Percentiles rank a stretch among this genome's conserved stretches.
These are phyloP conservation scores for Colletotrichum lini DNA, from an alignment of 2,329 filamentous ascomycete genomes.

Conservation along the genomic window DNA sequence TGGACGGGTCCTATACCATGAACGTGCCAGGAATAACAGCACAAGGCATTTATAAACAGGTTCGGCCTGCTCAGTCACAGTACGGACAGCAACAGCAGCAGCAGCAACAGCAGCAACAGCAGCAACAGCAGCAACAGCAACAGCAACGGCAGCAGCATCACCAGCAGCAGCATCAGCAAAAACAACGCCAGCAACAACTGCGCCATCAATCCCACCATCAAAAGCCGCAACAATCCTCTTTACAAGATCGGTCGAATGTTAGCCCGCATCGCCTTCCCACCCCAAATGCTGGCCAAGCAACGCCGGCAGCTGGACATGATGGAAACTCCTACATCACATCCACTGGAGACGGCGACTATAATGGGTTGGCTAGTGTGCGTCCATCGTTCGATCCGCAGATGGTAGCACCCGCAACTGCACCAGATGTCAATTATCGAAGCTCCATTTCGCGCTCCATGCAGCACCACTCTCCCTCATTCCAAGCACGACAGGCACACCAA, in stretches of 20 bases:
- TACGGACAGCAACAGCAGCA: conserved; percentile 43
- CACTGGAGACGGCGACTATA: conserved; percentile 8
- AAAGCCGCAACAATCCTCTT: not conserved
- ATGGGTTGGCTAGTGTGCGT: conserved; percentile 8
- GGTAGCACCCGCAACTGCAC: not conserved
- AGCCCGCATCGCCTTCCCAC: conserved; percentile 40
- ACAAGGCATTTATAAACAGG: conserved; percentile 20
- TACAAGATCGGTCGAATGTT: conserved; percentile 12
- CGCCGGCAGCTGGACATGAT: conserved; percentile 10
- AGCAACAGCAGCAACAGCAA: not conserved
- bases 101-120: conserved; percentile 3
- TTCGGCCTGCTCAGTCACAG: conserved; percentile 13
- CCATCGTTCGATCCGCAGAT: conserved; percentile 21
- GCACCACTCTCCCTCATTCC: conserved; percentile 22
- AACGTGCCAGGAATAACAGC: conserved; percentile 3
- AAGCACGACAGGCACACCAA: conserved; percentile 14
- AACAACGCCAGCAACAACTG: not conserved
- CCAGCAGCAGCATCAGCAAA: not conserved
- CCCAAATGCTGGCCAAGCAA: not conserved
- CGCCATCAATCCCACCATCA: not conserved
- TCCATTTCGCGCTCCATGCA: conserved; percentile 4
- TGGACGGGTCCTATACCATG: conserved; percentile 3
- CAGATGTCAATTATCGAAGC: conserved; percentile 7
- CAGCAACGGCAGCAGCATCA: not conserved
- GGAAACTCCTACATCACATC: conserved; percentile 7